Evolutionary conservation across 2,329 filamentous ascomycete species (phyloP), one percentile per base, ranked within the genome.

Genomic region (Aspergillus ochraceus): DNA sequence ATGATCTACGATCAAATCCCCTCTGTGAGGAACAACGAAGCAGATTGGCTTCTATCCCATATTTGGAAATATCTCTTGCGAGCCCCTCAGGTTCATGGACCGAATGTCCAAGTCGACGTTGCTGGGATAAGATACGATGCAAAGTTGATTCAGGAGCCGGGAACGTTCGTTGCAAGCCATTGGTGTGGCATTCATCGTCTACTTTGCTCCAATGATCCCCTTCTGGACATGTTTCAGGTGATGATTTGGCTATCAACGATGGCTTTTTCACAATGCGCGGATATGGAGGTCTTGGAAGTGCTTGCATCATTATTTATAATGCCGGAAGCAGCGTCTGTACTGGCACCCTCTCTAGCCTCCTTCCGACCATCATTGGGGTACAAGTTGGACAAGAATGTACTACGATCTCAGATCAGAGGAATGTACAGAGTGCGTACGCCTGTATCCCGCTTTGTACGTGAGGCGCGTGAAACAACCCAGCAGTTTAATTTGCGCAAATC

Each of bases 221-320:
- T 20, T 4, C 47, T 53, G 6, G 59, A 70, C 49, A 70, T 63
- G 45, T 69, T 66, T 47, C 63, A 63, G 14, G 26, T 74, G 8
- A 72, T 74, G 67, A 66, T 69, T 10, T 72, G 66, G 69, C 59
- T 75, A 22, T 64, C 67, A 29, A 65, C 66, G 9, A 54, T 74
- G 60, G 69, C 68, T 1, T 73, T 70, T 54, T 60, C 67, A 3
- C 50, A 65, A 17, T 45, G 63, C 17, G 30, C 59, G 11, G 56
- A 69, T 36, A 68, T 73, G 62, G 32, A 54, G 14, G 60, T 71
- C n/a, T 29, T 74, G 10, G 58, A 68, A 32, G 60, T 52, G 5
- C 10, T 71, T n/a, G 62, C 66, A n/a, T 54, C 64, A 3, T 39
- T 70, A 2, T 61, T 65, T 50, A 58, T 64, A 26, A n/a, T 62